A percentile compares a stretch with the other conserved stretches of the same genome.
phyloP scores from a whole-genome alignment of 805 yeast species.

The Candida fluviatilis region DNA sequence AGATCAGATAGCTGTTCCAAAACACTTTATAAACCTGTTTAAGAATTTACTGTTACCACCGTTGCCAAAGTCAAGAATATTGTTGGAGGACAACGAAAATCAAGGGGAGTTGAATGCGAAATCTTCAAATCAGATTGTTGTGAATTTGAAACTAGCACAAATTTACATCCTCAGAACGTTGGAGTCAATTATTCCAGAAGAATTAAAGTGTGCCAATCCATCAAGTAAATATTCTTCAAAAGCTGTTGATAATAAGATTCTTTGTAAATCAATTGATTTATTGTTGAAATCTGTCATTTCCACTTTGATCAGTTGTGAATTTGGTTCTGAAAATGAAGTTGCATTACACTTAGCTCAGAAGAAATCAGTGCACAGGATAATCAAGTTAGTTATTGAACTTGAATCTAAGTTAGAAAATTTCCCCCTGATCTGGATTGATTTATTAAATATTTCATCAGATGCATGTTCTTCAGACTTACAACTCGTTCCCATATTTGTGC shows the following conservation, averaged over 20 bases:
- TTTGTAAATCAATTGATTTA: slow-evolving; percentile 12
- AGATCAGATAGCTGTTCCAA: slow-evolving; percentile 9
- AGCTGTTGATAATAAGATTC: slow-evolving; percentile 9
- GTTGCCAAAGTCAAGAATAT: slow-evolving; percentile 22
- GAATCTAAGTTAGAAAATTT: slow-evolving; percentile 8
- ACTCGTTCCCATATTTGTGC: slow-evolving; percentile 14
- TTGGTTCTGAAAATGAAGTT: slow-evolving; percentile 2
- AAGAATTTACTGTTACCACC: slow-evolving; percentile 23
- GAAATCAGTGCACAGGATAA: slow-evolving; percentile 5
- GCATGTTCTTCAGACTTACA: slow-evolving; percentile 25
- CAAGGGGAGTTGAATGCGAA: neutral
- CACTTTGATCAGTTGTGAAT: slow-evolving; percentile 9
- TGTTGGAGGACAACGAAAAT: slow-evolving; percentile 6
- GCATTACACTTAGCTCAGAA: slow-evolving; percentile 4
- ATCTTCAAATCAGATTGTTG: neutral
- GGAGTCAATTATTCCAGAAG: slow-evolving; percentile 11
- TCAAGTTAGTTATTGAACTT: slow-evolving; percentile 9
- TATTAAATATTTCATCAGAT: slow-evolving; percentile 28
- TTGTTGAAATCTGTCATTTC: slow-evolving; percentile 14
- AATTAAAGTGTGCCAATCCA: slow-evolving; percentile 10
- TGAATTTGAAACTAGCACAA: neutral
- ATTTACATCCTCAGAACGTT: slow-evolving; percentile 8
- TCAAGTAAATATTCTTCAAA: slow-evolving; percentile 7
- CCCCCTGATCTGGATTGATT: slow-evolving; percentile 22
- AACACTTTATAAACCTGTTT: slow-evolving; percentile 11